Evolutionary conservation across 805 yeast species (phyloP), one percentile per base, ranked within the genome.

Genomic region (Kurtzmaniella fragi): DNA sequence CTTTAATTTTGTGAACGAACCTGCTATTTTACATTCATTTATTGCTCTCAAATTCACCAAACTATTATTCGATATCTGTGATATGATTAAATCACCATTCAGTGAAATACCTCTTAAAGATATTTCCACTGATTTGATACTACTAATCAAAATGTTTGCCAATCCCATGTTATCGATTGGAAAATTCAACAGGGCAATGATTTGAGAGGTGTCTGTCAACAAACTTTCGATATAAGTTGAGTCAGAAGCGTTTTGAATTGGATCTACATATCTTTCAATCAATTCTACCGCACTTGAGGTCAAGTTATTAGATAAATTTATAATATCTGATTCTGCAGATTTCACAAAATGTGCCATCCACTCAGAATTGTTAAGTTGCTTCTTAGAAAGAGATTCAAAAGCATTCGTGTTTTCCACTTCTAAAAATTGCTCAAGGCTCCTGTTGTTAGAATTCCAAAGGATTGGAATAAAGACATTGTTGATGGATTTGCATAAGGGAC

Each of bases 401-500:
- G 54, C 50, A 7, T 31, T n/a, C 6, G 10, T 26, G 5, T 25
- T 12, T 17, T 17, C 34, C 13, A 14, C 48, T 11, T 33, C 15
- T 20, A 66, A 40, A 35, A 54, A 62, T 2, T 46, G 37, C 3
- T 38, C 29, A 30, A 68, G 48, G 6, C 53, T 49, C 35, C 65
- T 50, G 32, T 57, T 62, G 51, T 82, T 82, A 3, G 64, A 49
- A 2, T 68, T 52, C 78, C 86, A 82, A 28, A 82, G 54, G 1
- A 84, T 67, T 0, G 98, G 99, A 32, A 91, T 63, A 54, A 91
- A 88, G 42, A 83, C 72, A 54, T 91, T 91, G 53, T 84, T 84
- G 33, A 91, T 67, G 0, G 95, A 83, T 43, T 88, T 88, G 66
- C 99, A 91, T 28, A 91, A 71, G 0, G 98, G 98, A 53, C 99